These are phyloP conservation scores for Yarrowia yakushimensis DNA, from an alignment of 805 yeast genomes.

Conservation along the genomic window DNA sequence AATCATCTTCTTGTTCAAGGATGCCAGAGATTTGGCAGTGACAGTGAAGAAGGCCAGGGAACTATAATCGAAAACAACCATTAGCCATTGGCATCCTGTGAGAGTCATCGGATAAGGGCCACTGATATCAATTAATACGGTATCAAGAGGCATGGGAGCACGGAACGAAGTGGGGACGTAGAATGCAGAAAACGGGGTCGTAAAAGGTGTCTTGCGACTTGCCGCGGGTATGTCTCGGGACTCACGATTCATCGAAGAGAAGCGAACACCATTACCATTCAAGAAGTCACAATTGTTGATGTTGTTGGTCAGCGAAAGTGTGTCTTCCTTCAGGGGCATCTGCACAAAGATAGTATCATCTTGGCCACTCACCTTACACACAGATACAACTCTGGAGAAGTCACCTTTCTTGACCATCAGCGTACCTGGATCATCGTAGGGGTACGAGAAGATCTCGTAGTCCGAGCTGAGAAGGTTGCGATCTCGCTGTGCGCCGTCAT, in stretches of 20 bases:
- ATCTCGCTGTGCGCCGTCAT: not conserved
- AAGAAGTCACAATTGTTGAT: slow-evolving; percentile 7
- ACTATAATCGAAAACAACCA: not conserved
- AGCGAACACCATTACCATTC: slow-evolving; percentile 8
- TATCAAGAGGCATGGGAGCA: not conserved
- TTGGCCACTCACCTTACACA: not conserved
- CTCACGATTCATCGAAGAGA: not conserved
- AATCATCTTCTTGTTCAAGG: not conserved
- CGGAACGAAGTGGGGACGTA: slow-evolving; percentile 14
- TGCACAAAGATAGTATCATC: not conserved
- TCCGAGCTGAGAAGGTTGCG: not conserved
- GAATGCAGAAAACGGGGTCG: not conserved
- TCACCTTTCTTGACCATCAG: not conserved
- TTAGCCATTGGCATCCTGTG: not conserved
- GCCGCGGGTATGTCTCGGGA: not conserved
- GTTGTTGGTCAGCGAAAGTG: not conserved
- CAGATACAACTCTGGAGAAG: not conserved
- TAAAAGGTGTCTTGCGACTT: not conserved
- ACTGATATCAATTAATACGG: not conserved
- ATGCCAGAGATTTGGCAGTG: not conserved
- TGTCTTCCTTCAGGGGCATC: not conserved
- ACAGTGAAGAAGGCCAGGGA: slow-evolving; percentile 2
- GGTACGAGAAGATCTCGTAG: not conserved
- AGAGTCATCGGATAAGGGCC: slow-evolving; percentile 15
- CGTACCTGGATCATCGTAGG: not conserved